Percentiles rank a stretch among this genome's conserved stretches.
Evolutionary conservation across 2,329 filamentous ascomycete genomes (phyloP).

Genomic region (Ceratocystiopsis minuta): DNA sequence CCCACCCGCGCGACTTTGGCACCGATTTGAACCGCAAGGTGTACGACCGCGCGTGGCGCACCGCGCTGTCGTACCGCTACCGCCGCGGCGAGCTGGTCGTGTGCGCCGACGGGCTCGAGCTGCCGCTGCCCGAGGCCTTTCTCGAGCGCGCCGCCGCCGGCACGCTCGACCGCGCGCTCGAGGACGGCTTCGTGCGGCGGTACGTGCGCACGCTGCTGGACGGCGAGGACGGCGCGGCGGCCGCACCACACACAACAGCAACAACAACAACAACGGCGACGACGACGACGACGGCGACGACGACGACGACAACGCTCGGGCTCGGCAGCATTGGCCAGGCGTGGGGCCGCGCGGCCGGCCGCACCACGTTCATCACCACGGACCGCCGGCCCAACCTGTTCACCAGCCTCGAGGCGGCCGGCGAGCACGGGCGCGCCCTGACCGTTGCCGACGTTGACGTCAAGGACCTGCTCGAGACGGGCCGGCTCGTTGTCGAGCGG

Average conservation of each 20-base stretch:
- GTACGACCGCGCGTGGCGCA: constrained; percentile 92
- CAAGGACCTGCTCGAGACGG: constrained; percentile 77
- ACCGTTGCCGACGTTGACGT: constrained; percentile 73
- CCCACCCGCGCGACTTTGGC: constrained; percentile 77
- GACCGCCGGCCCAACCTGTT: constrained; percentile 44
- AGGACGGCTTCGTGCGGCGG: constrained; percentile 32
- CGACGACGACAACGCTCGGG: background rate
- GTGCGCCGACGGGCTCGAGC: constrained; percentile 59
- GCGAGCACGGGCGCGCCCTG: constrained; percentile 50
- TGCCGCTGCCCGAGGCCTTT: constrained; percentile 37
- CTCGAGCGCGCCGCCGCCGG: constrained; percentile 19
- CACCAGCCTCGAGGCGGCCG: constrained; percentile 44
- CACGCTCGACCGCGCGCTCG: constrained; percentile 20
- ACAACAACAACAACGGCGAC: too few relatives aligned
- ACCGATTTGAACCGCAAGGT: constrained; percentile 72
- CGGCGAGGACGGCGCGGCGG: constrained; percentile 1
- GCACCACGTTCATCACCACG: constrained; percentile 59
- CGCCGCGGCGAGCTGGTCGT: constrained; percentile 72
- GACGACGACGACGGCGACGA: background rate
- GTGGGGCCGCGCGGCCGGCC: constrained; percentile 48
- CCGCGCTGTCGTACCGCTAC: constrained; percentile 82
- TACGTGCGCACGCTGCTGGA: constrained; percentile 52
- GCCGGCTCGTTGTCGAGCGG: constrained; percentile 74
- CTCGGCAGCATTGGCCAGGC: constrained; percentile 28
- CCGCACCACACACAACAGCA: background rate